Conservation (phyloP, 2,329 filamentous ascomycete species). For the Monosporascus sp. region DNA sequence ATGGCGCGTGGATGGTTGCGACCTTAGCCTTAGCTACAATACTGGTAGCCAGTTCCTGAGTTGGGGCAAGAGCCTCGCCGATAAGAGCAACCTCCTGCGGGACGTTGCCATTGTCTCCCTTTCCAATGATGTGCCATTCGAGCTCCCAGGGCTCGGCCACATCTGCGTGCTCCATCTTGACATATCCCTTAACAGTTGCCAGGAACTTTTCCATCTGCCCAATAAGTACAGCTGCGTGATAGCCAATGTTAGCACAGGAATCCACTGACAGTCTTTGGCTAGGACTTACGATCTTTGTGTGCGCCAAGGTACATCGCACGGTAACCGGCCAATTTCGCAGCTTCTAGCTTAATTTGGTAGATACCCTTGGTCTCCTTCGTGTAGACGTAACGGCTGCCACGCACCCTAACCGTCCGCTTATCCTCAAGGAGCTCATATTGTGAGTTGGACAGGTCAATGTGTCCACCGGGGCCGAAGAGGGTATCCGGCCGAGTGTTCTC, state of each 20-base stretch:
- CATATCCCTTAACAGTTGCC: slow-evolving; percentile 24
- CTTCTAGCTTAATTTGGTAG: slow-evolving; percentile 48
- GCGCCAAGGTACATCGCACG: slow-evolving; percentile 41
- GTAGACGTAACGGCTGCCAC: slow-evolving; percentile 32
- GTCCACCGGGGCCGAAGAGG: slow-evolving; percentile 44
- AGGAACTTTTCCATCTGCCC: slow-evolving; percentile 33
- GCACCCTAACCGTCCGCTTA: slow-evolving; percentile 33
- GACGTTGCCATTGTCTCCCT: slow-evolving; percentile 22
- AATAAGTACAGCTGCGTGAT: slow-evolving; percentile 34
- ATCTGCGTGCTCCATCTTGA: slow-evolving; percentile 13
- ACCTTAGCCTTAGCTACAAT: slow-evolving; percentile 37
- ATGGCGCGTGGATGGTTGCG: slow-evolving; percentile 39
- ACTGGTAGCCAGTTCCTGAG: slow-evolving; percentile 39
- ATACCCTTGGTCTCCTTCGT: slow-evolving; percentile 17
- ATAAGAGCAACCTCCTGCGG: slow-evolving; percentile 40
- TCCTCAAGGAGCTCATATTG: slow-evolving; percentile 39
- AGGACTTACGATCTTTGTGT: slow-evolving; percentile 34
- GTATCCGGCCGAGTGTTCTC: slow-evolving; percentile 50
- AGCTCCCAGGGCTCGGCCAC: slow-evolving; percentile 29
- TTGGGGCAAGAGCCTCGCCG: slow-evolving; percentile 39
- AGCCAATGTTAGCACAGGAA: background rate
- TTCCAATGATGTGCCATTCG: slow-evolving; percentile 42
- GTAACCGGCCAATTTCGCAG: slow-evolving; percentile 36
- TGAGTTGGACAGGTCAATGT: slow-evolving; percentile 35
- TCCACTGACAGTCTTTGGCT: no score